These are phyloP conservation scores for Ceratocystis lukuohia DNA, from an alignment of 2,329 filamentous ascomycete species.

Conservation along the genomic window DNA sequence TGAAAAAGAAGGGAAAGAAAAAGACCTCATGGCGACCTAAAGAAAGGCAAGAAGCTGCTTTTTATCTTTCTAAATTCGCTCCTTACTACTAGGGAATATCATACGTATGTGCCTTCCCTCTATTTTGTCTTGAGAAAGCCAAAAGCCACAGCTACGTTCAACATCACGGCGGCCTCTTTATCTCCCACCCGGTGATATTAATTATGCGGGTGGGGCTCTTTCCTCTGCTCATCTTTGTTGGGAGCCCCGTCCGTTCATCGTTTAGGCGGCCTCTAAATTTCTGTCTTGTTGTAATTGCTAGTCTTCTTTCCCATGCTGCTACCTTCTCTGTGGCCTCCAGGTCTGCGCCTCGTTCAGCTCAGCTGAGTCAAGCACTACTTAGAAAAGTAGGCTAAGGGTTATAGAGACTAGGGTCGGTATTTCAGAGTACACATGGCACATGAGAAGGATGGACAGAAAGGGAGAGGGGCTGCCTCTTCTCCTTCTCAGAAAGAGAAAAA, in stretches of 20 bases:
- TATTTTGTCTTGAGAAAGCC: not conserved
- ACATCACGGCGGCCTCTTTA: not conserved
- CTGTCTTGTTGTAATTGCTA: not conserved
- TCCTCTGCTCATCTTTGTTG: not conserved
- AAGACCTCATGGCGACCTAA: not conserved
- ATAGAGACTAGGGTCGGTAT: too few species aligned
- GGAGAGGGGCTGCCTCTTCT: not conserved
- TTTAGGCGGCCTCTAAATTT: not conserved
- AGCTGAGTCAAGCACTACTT: not conserved
- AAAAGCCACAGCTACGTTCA: not conserved
- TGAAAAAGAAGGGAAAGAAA: not conserved
- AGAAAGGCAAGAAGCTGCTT: not conserved
- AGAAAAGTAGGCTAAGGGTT: not conserved
- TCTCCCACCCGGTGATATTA: not conserved
- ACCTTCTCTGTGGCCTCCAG: not conserved
- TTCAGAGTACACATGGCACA: too few species aligned
- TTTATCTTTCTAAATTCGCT: not conserved
- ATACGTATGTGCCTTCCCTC: not conserved
- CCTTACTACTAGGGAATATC: too few species aligned
- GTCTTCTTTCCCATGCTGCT: not conserved
- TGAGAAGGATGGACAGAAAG: not conserved
- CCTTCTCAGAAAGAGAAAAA: too few species aligned
- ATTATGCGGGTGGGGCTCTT: not conserved
- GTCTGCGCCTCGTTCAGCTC: not conserved
- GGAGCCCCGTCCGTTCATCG: not conserved